Base-by-base conservation (phyloP, 306 rosid genomes). In the Vigna radiata region DNA sequence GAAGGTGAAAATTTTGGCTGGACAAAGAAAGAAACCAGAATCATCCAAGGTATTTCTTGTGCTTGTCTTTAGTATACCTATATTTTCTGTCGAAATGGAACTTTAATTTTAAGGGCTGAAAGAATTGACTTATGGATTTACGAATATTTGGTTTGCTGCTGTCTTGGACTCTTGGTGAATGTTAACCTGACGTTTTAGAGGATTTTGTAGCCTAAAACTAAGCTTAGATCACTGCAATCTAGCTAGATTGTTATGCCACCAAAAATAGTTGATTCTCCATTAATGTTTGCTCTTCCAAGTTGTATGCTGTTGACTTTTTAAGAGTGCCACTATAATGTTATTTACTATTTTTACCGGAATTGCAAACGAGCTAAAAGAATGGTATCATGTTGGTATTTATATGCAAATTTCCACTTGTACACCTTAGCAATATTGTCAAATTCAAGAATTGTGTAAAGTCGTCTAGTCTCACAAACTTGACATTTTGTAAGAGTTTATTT, bases 71-170 rank as follows among this genome's bases (percentile, higher is more conserved):
- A 46, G 3, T 68, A 21, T 52, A 44, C 49, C 16, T 11, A 10
- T 44, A 12, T 44, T 41, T 65, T 73, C 18, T 16, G 36, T 68
- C 55, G 80, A 74, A 56, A 25, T 61, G 39, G 60, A 44, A 73
- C 59, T 66, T 56, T 54, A 66, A 68, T 15, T 36, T 52, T 55
- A 44, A 39, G 39, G 36, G 82, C 59, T 56, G 63, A 64, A 53
- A 59, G 33, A 78, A 19, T 46, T 13, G 8, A 69, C 31, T 6
- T 41, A 15, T 29, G 68, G 18, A 17, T 43, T 43, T 43, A 3
- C 14, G 2, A 39, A 43, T 43, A 10, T 43, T 43, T 43, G 14
- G 13, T 43, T 43, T 43, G 46, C 46, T 41, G 46, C 49, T 44
- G 5, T 44, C 49, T 11, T 44, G 6, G 16, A 44, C 15, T 44